Base-by-base conservation (phyloP, 176 grass and related monocot species). In the Hordeum vulgare region DNA sequence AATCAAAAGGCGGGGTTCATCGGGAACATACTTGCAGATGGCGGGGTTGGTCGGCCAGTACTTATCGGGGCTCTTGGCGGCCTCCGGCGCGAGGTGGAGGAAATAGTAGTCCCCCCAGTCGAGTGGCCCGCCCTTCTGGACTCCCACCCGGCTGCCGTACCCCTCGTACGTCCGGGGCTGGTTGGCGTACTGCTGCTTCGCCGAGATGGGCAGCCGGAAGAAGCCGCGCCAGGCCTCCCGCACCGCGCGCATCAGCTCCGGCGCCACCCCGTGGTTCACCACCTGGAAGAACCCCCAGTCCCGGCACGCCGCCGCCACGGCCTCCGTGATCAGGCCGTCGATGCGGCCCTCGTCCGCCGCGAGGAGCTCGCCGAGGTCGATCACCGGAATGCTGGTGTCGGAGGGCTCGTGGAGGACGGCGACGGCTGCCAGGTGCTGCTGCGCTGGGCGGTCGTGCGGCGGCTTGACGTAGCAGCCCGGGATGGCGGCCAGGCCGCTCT, bases 61-160 rank as follows among this genome's bases (percentile, higher is more conserved):
- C 36, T 81, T 91, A 11, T 72, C 26, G 11, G 53, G n/a, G 80
- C 86, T 95, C 78, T 71, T 94, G 68, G 41, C 40, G 2, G 81
- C 62, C 25, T 71, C 85, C 68, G 95, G 95, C 68, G 58, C 59
- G 82, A 95, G 84, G 51, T 91, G 83, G 61, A 98, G 90, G 83
- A 88, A 98, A 66, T 82, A 98, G 93, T 98, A 98, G 83, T 98
- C 95, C 1, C 92, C 90, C 95, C 95, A 98, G 75, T 98, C 95
- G 35, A 98, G 93, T 56, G 81, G 44, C 39, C 92, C 92, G 64
- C 79, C 92, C 86, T 98, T 98, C 86, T 90, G 75, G 61, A 98
- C 89, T 9, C 95, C 95, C 8, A 98, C 35, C 12, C 92, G 86
- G 86, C 95, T 98, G 26, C 95, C 95, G 77, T 95, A 98, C 21